These are phyloP conservation scores for Diplogelasinospora grovesii DNA, from an alignment of 495 filamentous ascomycete genomes.

Conservation along the genomic window DNA sequence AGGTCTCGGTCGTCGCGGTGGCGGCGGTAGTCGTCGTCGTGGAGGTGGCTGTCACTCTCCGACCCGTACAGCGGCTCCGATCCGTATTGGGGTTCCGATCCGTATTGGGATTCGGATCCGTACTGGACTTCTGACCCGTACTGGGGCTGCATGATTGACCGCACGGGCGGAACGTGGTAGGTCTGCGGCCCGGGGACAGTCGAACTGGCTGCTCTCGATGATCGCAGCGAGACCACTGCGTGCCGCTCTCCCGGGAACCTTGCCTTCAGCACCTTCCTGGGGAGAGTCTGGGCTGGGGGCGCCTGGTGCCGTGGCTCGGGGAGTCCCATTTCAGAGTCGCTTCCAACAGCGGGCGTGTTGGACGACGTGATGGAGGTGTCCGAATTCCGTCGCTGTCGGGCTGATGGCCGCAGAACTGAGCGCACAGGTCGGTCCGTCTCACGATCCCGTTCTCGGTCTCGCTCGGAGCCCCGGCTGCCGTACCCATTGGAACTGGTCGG, in stretches of 20 bases:
- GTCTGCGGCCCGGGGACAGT: constrained; percentile 7
- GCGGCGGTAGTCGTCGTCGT: constrained; percentile 16
- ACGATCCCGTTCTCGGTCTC: constrained; percentile 9
- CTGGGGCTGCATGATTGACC: constrained; percentile 14
- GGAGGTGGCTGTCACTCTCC: constrained; percentile 7
- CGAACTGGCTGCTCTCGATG: constrained; percentile 18
- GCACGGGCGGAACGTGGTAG: constrained; percentile 19
- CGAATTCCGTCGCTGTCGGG: constrained; percentile 24
- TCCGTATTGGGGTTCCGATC: constrained; percentile 3
- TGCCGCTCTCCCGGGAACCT: constrained; percentile 25
- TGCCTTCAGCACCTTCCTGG: constrained; percentile 28
- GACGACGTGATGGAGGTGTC: constrained; percentile 29
- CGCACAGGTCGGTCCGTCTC: constrained; percentile 14
- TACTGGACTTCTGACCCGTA: constrained; percentile 13
- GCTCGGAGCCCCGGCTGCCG: constrained; percentile 13
- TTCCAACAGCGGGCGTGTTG: constrained; percentile 21
- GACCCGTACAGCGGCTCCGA: constrained; percentile 8
- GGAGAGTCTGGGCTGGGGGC: constrained; percentile 12
- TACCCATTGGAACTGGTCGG: constrained; percentile 5
- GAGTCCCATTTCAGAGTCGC: constrained; percentile 18
- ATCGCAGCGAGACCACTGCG: constrained; percentile 20
- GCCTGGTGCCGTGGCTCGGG: constrained; percentile 4
- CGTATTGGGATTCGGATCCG: constrained; percentile 8
- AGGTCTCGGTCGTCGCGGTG: constrained; percentile 18
- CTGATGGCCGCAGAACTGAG: constrained; percentile 19